Evolutionary conservation across 2,329 filamentous ascomycete genomes (phyloP).

Genomic region (Pezicula radicicola): DNA sequence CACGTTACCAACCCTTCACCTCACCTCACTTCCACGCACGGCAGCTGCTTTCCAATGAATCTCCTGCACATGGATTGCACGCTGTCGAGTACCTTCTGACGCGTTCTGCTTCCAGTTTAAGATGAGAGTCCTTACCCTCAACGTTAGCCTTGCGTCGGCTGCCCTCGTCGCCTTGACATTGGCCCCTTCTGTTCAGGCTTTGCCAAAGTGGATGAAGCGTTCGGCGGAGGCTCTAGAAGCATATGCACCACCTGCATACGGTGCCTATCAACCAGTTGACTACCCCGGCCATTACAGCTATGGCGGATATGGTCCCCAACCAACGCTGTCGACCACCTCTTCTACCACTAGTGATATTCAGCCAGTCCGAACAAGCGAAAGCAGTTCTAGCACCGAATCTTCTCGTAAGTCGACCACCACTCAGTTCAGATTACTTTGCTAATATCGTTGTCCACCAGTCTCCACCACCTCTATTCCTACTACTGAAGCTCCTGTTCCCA

Average conservation of each 20-base stretch:
- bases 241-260: constrained; percentile 20
- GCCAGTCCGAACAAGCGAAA: not conserved
- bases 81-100: constrained; percentile 2
- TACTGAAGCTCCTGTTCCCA: not conserved
- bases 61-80: not conserved
- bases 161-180: constrained; percentile 14
- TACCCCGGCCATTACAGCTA: constrained; percentile 21
- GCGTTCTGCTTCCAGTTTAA: constrained; percentile 14
- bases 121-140: constrained; percentile 18
- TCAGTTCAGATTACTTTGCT: constrained; percentile 1
- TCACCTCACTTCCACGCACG: not conserved
- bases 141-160: constrained; percentile 12
- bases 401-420: constrained; percentile 8
- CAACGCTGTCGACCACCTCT: constrained; percentile 14
- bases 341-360: not conserved
- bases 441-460: not conserved
- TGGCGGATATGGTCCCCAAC: constrained; percentile 22
- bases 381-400: constrained; percentile 5
- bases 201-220: constrained; percentile 20
- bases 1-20: not conserved
- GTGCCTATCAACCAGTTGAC: constrained; percentile 13
- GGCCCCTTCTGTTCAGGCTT: constrained; percentile 12
- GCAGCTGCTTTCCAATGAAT: not conserved
- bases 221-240: constrained; percentile 6
- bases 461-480: not conserved